Evolutionary conservation across 352 stramenopile species (phyloP), one percentile per base, ranked within the genome.

Genomic region (Phytophthora pseudosyringae): DNA sequence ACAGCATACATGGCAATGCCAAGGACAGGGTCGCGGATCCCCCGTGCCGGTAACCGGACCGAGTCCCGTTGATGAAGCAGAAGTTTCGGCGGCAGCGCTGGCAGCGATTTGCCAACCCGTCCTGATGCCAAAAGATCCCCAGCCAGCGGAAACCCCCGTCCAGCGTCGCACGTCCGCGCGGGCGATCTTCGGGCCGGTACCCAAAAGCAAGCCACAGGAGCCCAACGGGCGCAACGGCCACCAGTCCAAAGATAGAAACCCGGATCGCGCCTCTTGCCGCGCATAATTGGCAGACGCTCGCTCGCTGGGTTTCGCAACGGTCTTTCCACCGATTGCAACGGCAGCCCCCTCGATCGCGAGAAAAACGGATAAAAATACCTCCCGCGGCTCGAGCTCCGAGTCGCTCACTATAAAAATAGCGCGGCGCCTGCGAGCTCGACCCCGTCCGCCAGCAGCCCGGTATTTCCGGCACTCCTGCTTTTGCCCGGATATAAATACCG

Each of bases 301-400:
- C 11, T 50, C 21, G 25, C 55, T 38, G 26, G 51, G 69, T 76
- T 76, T 76, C 69, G 54, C 64, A 76, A 76, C 69, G 48, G 38
- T 55, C 46, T 75, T 76, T 70, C 58, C 57, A 69, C 29, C 63
- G 67, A 72, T 75, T 71, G 62, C 62, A 75, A 74, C 66, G 66
- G 66, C 55, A 69, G 67, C 21, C 53, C 52, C 49, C 59, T 69
- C 28, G 28, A 26, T 11, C 33, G 16, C 31, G 13, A 50, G 45
- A 62, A 69, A 73, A 76, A 78, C 70, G 70, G 71, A 75, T 76
- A 73, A 71, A 78, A 73, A 76, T 75, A 76, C 69, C 67, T 52
- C 62, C 40, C 44, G 12, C 18, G 35, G 11, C 6, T 49, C n/a
- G n/a, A 11, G 33, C 28, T 41, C 18, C 36, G 31, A 8, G 43